Evolutionary conservation across 2,329 filamentous ascomycete genomes (phyloP), one percentile per base, ranked within the genome.

Genomic region (Sporothrix protearum): DNA sequence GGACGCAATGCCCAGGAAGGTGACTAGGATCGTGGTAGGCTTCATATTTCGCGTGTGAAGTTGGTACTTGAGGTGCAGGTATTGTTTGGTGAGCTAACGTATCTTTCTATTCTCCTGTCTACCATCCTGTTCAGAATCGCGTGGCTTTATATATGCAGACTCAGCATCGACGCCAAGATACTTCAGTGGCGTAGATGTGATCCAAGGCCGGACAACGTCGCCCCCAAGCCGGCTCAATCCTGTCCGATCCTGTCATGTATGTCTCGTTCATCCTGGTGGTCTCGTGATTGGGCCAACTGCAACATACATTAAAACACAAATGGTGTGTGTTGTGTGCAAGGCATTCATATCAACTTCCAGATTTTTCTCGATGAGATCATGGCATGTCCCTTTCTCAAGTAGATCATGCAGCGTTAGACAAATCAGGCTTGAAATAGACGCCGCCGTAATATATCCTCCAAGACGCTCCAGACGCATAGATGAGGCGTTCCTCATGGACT

Each of bases 151-250:
- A 61, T 61, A 61, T 9, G 7, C 36, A 19, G 16, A n/a, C 19
- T 3, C 36, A 12, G 9, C n/a, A n/a, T 3, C 57, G 3, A 25
- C 33, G 57, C 57, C 57, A 61, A 42, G 57, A 5, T 36, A 10
- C 30, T 22, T 5, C 8, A 1, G 57, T 22, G 57, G 57, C 57
- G 30, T 39, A 39, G 16, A 61, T 61, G 57, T 22, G 19, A 2
- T 39, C 16, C 30, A 61, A 22, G 30, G 5, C 33, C 30, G 57
- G 30, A 39, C 57, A 61, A 61, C 33, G 57, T 61, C 57, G 39
- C 33, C 57, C 12, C 57, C 57, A 61, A 61, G 57, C 57, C 57
- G 30, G 57, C 22, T 61, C 28, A 61, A 61, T 61, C 19, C 55
- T n/a, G n/a, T n/a, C n/a, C n/a, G n/a, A n/a, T n/a, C 19, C 16